These are phyloP conservation scores for Crepidotus variabilis DNA, from an alignment of 768 basidiomycete species.

Conservation along the genomic window DNA sequence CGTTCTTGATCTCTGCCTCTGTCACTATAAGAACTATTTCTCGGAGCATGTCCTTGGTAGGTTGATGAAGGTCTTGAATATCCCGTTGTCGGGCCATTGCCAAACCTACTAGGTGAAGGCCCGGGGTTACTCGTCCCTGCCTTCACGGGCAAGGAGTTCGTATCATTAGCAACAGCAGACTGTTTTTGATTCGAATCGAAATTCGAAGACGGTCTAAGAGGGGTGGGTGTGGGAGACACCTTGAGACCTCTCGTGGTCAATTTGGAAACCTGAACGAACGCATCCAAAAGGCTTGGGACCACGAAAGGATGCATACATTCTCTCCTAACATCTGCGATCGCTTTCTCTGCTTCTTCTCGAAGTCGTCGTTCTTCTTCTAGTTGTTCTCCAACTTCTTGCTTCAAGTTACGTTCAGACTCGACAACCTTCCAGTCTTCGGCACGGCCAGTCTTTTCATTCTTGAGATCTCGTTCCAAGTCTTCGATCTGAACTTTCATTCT, in stretches of 20 bases:
- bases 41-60: neutral
- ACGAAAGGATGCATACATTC: conserved; percentile 54
- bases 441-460: conserved; percentile 1
- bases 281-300: conserved; percentile 52
- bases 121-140: too few relatives aligned
- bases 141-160: neutral
- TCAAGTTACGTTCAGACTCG: conserved; percentile 7
- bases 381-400: conserved; percentile 16
- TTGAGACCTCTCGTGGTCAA: conserved; percentile 30
- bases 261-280: conserved; percentile 47
- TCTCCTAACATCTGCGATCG: conserved; percentile 41
- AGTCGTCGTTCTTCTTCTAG: conserved; percentile 29
- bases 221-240: neutral
- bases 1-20: neutral
- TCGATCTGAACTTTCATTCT: neutral
- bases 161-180: neutral
- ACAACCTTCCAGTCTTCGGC: neutral
- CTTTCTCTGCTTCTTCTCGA: conserved; percentile 39
- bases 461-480: neutral
- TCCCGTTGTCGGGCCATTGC: too few relatives aligned
- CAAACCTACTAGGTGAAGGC: too few relatives aligned
- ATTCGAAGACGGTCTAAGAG: neutral
- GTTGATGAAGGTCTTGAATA: neutral
- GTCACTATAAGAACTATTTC: neutral
- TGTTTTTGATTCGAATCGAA: neutral